These are phyloP conservation scores for Elsinoe necatrix DNA, from an alignment of 2,329 filamentous ascomycete species.

Conservation along the genomic window DNA sequence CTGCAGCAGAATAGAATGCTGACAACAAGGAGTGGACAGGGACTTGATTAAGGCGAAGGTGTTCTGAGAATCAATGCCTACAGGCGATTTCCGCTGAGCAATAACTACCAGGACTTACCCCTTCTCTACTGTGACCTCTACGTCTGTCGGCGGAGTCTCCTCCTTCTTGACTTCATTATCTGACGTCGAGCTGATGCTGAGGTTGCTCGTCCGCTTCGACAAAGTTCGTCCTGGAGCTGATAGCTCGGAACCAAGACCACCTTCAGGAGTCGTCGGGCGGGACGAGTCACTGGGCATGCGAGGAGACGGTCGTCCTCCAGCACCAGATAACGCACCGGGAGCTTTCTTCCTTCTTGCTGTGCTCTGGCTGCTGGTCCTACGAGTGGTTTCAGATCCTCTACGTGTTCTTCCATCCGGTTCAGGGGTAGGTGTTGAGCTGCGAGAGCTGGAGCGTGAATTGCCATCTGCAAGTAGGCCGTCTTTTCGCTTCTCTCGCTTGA, in stretches of 20 bases:
- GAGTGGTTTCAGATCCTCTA: constrained; percentile 17
- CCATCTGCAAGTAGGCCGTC: constrained; percentile 16
- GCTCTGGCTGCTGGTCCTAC: constrained; percentile 14
- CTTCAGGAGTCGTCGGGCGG: constrained; percentile 14
- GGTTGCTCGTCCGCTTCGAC: constrained; percentile 18
- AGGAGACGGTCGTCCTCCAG: not conserved
- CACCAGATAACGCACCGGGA: not conserved
- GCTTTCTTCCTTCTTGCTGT: constrained; percentile 14
- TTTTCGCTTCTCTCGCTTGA: constrained; percentile 25
- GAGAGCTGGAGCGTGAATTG: constrained; percentile 24
- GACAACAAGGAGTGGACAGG: too few species aligned
- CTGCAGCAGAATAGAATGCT: too few species aligned
- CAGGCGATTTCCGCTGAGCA: too few species aligned
- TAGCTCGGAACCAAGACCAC: not conserved
- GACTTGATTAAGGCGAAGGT: too few species aligned
- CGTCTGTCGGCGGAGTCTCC: constrained; percentile 18
- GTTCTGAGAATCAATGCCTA: too few species aligned
- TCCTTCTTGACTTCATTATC: constrained; percentile 19
- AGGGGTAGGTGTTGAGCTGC: constrained; percentile 28
- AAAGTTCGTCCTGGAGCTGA: not conserved
- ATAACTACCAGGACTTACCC: not conserved
- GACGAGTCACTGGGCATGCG: constrained; percentile 11
- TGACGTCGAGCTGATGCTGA: constrained; percentile 17
- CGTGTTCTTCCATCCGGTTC: constrained; percentile 25
- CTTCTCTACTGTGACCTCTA: constrained; percentile 16